Percentiles rank a stretch among this genome's conserved stretches.
Evolutionary conservation across 306 rosid genomes (phyloP).

Genomic region (Malus asiatica): DNA sequence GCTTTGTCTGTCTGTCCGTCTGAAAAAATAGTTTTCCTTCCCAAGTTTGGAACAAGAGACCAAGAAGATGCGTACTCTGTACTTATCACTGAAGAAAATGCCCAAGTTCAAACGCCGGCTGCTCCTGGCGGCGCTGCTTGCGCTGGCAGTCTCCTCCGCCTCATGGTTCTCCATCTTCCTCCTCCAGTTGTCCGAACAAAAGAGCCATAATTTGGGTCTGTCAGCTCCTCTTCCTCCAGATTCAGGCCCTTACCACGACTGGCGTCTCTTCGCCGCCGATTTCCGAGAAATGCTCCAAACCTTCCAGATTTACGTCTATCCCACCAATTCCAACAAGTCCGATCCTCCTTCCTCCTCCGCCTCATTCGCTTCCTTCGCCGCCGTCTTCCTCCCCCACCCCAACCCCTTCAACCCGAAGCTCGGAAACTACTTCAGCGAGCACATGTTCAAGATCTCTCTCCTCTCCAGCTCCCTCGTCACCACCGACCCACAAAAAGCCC

Average conservation of each 20-base stretch:
- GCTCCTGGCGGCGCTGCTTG: neutral
- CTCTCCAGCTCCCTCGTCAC: constrained; percentile 15
- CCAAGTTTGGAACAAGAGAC: neutral
- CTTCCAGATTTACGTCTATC: constrained; percentile 24
- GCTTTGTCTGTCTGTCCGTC: no score
- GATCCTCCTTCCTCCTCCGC: no score
- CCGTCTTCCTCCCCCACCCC: constrained; percentile 24
- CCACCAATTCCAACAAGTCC: neutral
- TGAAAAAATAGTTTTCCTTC: no score
- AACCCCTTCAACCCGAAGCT: constrained; percentile 15
- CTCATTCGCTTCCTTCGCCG: neutral
- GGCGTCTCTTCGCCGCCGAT: constrained; percentile 17
- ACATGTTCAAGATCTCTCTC: constrained; percentile 27
- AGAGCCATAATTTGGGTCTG: neutral
- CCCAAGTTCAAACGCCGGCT: constrained; percentile 1
- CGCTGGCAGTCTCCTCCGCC: neutral
- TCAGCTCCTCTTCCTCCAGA: neutral
- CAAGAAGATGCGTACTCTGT: neutral
- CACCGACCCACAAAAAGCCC: constrained; percentile 6
- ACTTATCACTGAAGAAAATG: neutral
- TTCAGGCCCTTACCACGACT: constrained; percentile 22
- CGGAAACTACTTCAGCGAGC: constrained; percentile 36
- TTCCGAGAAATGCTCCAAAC: constrained; percentile 15
- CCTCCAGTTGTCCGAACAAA: neutral
- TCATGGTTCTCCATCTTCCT: neutral